phyloP scores from a whole-genome alignment of 805 yeast species.

The Pichia paraexigua region DNA sequence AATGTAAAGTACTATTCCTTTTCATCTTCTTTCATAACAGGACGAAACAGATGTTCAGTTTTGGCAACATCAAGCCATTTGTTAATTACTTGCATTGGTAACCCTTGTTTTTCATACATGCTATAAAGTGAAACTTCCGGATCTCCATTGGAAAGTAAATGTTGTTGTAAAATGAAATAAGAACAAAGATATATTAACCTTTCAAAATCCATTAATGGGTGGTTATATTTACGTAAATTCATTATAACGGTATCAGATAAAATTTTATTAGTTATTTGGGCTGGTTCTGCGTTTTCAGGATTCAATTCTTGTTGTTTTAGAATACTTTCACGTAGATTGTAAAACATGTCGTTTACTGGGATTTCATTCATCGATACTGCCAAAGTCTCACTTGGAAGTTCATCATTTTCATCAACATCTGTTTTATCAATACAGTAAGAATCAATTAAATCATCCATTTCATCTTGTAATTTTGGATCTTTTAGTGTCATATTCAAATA shows the following conservation, averaged over 20 bases:
- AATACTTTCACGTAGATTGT: slow-evolving; percentile 1
- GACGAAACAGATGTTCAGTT: background rate
- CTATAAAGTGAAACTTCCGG: background rate
- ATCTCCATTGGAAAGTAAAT: background rate
- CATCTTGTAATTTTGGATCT: slow-evolving; percentile 35
- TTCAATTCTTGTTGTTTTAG: background rate
- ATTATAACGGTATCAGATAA: slow-evolving; percentile 6
- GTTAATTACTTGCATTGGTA: background rate
- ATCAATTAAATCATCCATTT: slow-evolving; percentile 38
- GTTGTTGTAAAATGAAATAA: background rate
- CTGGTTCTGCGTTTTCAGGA: background rate
- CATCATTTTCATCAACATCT: slow-evolving; percentile 16
- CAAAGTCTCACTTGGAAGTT: slow-evolving; percentile 8
- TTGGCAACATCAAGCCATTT: slow-evolving; percentile 4
- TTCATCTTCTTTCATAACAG: background rate
- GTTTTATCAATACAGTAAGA: slow-evolving; percentile 7
- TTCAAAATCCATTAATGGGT: slow-evolving; percentile 2
- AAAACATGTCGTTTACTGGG: slow-evolving; percentile 4
- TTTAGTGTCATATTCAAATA: slow-evolving; percentile 29
- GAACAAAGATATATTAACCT: slow-evolving; percentile 4
- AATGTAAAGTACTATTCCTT: too few species aligned
- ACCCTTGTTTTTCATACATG: background rate
- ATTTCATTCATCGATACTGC: slow-evolving; percentile 1
- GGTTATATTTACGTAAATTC: background rate
- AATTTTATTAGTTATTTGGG: slow-evolving; percentile 12